Evolutionary conservation across 352 stramenopile genomes (phyloP).

Genomic region (Globisporangium middletonii): DNA sequence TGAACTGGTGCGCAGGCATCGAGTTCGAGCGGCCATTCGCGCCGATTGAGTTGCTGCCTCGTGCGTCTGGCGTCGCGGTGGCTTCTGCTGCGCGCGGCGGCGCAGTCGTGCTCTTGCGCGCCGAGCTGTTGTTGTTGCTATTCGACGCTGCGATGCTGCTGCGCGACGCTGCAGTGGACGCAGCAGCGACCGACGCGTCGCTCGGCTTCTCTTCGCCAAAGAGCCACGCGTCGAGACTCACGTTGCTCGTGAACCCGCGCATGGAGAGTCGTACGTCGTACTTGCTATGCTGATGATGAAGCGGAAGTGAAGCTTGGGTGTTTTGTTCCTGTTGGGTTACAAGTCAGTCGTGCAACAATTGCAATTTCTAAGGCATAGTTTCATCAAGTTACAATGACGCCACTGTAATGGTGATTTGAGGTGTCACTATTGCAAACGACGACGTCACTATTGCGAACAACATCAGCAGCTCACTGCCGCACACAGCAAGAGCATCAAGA

Average conservation of each 20-base stretch:
- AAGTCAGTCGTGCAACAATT: too few relatives aligned
- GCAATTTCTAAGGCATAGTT: too few relatives aligned
- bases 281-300: too few relatives aligned
- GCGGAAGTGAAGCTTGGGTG: too few relatives aligned
- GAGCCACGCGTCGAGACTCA: slow-evolving; percentile 78
- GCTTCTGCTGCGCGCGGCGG: background rate
- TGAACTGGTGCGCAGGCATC: slow-evolving; percentile 23
- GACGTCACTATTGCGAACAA: too few relatives aligned
- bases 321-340: too few relatives aligned
- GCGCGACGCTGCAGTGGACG: slow-evolving; percentile 2
- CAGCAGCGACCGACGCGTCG: slow-evolving; percentile 1
- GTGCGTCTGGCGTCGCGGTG: background rate
- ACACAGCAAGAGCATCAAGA: background rate
- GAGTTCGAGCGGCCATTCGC: slow-evolving; percentile 20
- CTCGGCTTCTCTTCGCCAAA: slow-evolving; percentile 60
- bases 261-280: slow-evolving; percentile 12
- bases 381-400: too few relatives aligned
- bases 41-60: background rate
- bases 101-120: slow-evolving; percentile 3
- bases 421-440: too few relatives aligned
- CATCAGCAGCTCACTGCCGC: too few relatives aligned
- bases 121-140: background rate
- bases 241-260: slow-evolving; percentile 24
- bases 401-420: too few relatives aligned
- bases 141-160: background rate